phyloP scores from a whole-genome alignment of 768 basidiomycete species.

The Harrya chromipes region DNA sequence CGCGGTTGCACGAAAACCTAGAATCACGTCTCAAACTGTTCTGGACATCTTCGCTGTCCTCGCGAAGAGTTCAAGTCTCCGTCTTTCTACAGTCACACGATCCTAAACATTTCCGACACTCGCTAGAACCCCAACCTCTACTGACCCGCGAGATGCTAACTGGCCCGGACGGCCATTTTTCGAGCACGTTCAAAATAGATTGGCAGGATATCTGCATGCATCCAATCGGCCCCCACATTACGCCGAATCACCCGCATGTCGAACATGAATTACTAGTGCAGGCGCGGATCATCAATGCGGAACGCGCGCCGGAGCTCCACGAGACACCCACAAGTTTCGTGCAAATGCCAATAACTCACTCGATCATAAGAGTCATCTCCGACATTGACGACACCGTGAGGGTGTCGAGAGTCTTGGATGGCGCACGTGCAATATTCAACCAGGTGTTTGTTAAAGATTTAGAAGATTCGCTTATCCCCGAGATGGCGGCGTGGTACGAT shows the following conservation, averaged over 20 bases:
- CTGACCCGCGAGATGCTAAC: conserved; percentile 52
- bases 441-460: conserved; percentile 91
- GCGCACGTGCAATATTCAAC: conserved; percentile 78
- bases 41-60: conserved; percentile 70
- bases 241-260: conserved; percentile 44
- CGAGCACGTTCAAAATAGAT: conserved; percentile 53
- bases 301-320: conserved; percentile 43
- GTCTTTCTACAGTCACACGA: conserved; percentile 43
- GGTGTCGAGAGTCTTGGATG: conserved; percentile 66
- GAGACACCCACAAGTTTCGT: conserved; percentile 25
- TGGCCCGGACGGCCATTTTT: conserved; percentile 70
- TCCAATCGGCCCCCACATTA: conserved; percentile 53
- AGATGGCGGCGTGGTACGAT: conserved; percentile 79
- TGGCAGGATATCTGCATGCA: conserved; percentile 71
- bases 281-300: conserved; percentile 40
- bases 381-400: conserved; percentile 91
- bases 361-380: conserved; percentile 76
- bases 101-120: conserved; percentile 25
- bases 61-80: conserved; percentile 58
- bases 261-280: conserved; percentile 53
- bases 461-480: conserved; percentile 73
- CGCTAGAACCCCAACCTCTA: conserved; percentile 44
- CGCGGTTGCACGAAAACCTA: conserved; percentile 67
- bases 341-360: conserved; percentile 53
- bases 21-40: conserved; percentile 75